These are phyloP conservation scores for Fraxinus excelsior DNA, from an alignment of 257 asterid species.

Conservation along the genomic window DNA sequence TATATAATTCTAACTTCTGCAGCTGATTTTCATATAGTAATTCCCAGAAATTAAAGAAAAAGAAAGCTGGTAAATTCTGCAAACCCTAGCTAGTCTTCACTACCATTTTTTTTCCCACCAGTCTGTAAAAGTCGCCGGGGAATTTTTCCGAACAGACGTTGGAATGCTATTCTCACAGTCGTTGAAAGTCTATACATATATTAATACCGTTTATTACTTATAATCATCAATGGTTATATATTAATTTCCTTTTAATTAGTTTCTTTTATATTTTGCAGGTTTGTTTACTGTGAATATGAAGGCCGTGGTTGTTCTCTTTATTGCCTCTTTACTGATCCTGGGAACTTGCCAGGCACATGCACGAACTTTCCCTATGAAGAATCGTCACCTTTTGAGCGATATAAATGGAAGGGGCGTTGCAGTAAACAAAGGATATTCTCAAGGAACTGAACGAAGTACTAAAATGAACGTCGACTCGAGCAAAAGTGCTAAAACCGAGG, in stretches of 20 bases:
- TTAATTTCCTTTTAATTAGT: not conserved
- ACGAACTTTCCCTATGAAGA: not conserved
- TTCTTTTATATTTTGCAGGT: conserved; percentile 7
- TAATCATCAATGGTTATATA: too few species aligned
- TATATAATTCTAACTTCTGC: conserved; percentile 9
- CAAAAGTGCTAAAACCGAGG: not conserved
- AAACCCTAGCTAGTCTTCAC: not conserved
- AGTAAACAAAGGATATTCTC: not conserved
- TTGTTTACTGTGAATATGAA: conserved; percentile 22
- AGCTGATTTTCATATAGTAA: not conserved
- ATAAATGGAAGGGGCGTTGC: not conserved
- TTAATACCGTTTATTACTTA: too few species aligned
- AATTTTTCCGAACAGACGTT: too few species aligned
- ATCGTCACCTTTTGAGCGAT: conserved; percentile 20
- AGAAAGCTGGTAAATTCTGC: conserved; percentile 3
- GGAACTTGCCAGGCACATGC: conserved; percentile 24
- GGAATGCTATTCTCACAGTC: too few species aligned
- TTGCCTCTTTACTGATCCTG: conserved; percentile 21
- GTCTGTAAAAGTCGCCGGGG: too few species aligned
- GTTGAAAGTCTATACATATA: too few species aligned
- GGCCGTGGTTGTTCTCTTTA: conserved; percentile 11
- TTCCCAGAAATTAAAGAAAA: not conserved
- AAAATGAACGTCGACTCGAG: not conserved
- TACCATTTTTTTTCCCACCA: too few species aligned
- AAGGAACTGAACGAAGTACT: not conserved